Base-by-base conservation (phyloP, 108 stramenopile species). In the Cyclotella sp. region DNA sequence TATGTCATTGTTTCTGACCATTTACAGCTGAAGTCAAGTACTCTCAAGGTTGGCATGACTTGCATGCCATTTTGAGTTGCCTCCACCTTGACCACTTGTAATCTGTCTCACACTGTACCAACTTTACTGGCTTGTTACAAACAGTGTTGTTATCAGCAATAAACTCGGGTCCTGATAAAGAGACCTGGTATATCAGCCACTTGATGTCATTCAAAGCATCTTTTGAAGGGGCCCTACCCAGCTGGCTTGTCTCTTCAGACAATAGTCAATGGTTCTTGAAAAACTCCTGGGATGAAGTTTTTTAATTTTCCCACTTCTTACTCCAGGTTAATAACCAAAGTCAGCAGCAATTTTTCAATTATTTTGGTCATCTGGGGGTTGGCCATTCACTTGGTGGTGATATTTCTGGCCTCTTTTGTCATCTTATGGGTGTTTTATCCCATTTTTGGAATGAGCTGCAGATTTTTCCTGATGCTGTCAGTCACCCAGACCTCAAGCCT, bases 161-260 rank as follows among this genome's bases (percentile, higher is more conserved):
- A n/a, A 51, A 73, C 4, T 62, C 63, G 40, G 24, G 29, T 0
- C 62, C 73, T 8, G 27, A 40, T 15, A 74, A 51, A 0, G 49
- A 18, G 9, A 74, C 43, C 34, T 74, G 73, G 28, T 74, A 74
- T 19, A 52, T 74, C 5, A 74, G 30, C 16, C 19, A 14, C 39
- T 74, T 63, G 11, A 42, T n/a, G 4, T 64, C 63, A 19, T 19
- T 64, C 14, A 19, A 6, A 11, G 49, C 49, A 64, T 64, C 51
- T 1, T 28, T 51, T 14, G 27, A 1, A 12, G 73, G 73, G 41
- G 63, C 63, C 63, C 73, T n/a, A 74, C 0, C 63, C 73, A 14
- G 62, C 63, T 3, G 53, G 73, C 46, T 64, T 74, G 19, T 63
- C 63, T 1, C 29, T 18, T 6, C 52, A 3, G 21, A 64, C 42